phyloP scores from a whole-genome alignment of 495 filamentous ascomycete species.

The Penicillium verhagenii region DNA sequence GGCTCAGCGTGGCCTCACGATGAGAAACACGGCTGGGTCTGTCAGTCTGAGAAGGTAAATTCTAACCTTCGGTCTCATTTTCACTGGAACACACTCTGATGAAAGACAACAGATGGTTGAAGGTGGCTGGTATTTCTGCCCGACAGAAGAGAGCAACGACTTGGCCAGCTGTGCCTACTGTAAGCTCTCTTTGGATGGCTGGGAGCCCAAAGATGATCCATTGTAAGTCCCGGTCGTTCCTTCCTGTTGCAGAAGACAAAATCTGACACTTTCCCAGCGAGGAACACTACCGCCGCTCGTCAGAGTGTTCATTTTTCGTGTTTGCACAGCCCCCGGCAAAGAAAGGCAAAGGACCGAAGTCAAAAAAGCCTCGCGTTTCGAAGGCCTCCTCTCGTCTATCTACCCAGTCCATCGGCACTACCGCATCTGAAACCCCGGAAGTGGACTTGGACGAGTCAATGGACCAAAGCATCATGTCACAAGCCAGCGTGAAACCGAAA shows the following conservation, averaged over 20 bases:
- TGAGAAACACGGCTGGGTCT: constrained; percentile 80
- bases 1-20: constrained; percentile 80
- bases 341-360: constrained; percentile 42
- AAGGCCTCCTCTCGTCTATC: constrained; percentile 68
- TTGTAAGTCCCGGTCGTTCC: constrained; percentile 52
- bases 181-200: constrained; percentile 78
- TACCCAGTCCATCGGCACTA: constrained; percentile 60
- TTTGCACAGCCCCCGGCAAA: constrained; percentile 44
- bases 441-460: constrained; percentile 53
- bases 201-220: constrained; percentile 89
- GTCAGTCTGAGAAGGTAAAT: constrained; percentile 83
- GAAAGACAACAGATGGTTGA: constrained; percentile 71
- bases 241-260: constrained; percentile 5
- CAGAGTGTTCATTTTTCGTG: constrained; percentile 79
- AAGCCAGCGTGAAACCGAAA: constrained; percentile 50
- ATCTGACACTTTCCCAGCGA: constrained; percentile 56
- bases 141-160: constrained; percentile 75
- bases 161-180: constrained; percentile 89
- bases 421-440: constrained; percentile 52
- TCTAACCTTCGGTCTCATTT: neutral
- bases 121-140: constrained; percentile 91
- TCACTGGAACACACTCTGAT: constrained; percentile 14
- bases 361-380: constrained; percentile 60
- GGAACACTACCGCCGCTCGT: constrained; percentile 77
- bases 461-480: constrained; percentile 68